Base-by-base conservation (phyloP, 2,329 filamentous ascomycete genomes). In the Clarireedia monteithiana region DNA sequence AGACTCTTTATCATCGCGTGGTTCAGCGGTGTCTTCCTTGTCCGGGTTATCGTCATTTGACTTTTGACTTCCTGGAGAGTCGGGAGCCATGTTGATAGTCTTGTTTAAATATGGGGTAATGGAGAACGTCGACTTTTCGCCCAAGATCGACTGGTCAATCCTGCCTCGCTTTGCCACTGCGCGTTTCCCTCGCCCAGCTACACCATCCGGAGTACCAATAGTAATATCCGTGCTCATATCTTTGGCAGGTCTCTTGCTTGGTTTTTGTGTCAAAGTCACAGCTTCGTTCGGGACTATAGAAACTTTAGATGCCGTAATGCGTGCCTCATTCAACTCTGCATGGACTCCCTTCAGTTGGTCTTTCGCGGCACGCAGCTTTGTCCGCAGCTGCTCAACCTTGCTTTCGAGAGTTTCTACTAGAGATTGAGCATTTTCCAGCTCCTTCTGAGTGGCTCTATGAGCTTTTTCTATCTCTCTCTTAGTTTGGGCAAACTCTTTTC, bases 91-190 rank as follows among this genome's bases (percentile, higher is more conserved):
- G 60, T 76, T 85, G 59, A 78, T 83, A 26, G 82, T 85, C 50
- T 86, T 83, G 70, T 91, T 95, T 59, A 97, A 77, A 75, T 95
- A 96, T 0, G 92, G 92, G 0, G 92, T 97, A 61, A 96, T 90
- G 4, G 91, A 96, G 71, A 97, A 96, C 2, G 81, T 85, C 0
- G 91, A 96, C 71, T 96, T 96, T 67, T 95, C 89, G 30, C 88
- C 90, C 5, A 88, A 75, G 55, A 83, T 73, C 1, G 81, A 78
- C 39, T 81, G 79, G 20, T 83, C 80, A 27, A 75, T 70, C 48
- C 75, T 78, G 55, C 77, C 74, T 68, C 83, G 85, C 70, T 85
- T 87, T 58, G 72, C 64, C 36, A 69, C 51, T 12, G 68, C 69
- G 58, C 76, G 74, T 57, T 70, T 72, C 34, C 71, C 69, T 60